These are phyloP conservation scores for Cyclotella atomus DNA, from an alignment of 108 stramenopile genomes.

Conservation along the genomic window DNA sequence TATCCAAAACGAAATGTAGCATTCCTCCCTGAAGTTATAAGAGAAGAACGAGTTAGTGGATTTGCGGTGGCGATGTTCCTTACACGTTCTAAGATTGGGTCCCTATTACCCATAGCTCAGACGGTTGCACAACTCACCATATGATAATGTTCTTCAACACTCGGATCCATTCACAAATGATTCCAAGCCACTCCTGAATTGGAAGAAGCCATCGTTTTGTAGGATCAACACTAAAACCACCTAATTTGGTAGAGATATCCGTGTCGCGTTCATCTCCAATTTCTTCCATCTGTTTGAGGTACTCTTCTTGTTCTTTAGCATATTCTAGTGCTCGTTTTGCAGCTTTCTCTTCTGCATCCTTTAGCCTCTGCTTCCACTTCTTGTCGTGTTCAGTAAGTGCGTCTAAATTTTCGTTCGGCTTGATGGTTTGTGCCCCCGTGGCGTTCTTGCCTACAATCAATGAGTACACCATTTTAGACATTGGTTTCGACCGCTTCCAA, in stretches of 20 bases:
- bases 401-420: constrained; percentile 54
- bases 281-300: constrained; percentile 61
- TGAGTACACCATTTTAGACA: constrained; percentile 45
- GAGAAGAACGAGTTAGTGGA: too few relatives aligned
- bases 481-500: constrained; percentile 60
- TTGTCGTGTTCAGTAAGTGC: constrained; percentile 36
- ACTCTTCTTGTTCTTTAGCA: constrained; percentile 47
- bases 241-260: constrained; percentile 62
- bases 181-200: constrained; percentile 60
- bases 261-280: constrained; percentile 57
- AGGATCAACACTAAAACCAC: constrained; percentile 53
- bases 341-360: constrained; percentile 57
- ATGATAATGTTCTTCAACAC: constrained; percentile 65
- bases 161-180: constrained; percentile 53
- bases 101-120: too few relatives aligned
- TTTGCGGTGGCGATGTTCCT: too few relatives aligned
- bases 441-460: constrained; percentile 49
- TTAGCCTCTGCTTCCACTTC: constrained; percentile 33
- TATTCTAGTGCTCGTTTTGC: constrained; percentile 41
- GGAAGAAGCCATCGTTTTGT: constrained; percentile 60
- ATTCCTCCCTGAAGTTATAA: too few relatives aligned
- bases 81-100: too few relatives aligned
- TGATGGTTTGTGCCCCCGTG: constrained; percentile 37
- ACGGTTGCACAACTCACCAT: too few relatives aligned
- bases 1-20: constrained; percentile 72